These are phyloP conservation scores for Jamesozyma lodderae DNA, from an alignment of 805 yeast genomes.

Conservation along the genomic window DNA sequence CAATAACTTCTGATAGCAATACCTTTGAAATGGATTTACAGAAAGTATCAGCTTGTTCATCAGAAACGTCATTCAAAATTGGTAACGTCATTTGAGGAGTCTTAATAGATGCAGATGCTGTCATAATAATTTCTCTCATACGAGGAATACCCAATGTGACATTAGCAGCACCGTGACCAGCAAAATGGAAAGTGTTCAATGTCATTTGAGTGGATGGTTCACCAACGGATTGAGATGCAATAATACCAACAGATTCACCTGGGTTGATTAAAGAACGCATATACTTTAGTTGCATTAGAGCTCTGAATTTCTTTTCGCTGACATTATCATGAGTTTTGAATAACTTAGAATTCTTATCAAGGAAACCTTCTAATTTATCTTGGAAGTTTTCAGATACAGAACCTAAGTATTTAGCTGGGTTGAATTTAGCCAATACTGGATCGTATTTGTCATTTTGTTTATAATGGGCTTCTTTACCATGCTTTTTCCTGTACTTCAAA, in stretches of 20 bases:
- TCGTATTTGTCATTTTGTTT: slow-evolving; percentile 61
- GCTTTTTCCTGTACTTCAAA: slow-evolving; percentile 61
- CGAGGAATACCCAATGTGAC: slow-evolving; percentile 99
- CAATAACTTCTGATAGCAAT: slow-evolving; percentile 79
- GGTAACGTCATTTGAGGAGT: slow-evolving; percentile 99
- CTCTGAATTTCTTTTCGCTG: slow-evolving; percentile 76
- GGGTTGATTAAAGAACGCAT: slow-evolving; percentile 93
- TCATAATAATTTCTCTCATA: slow-evolving; percentile 99
- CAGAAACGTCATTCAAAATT: slow-evolving; percentile 65
- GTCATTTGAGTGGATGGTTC: slow-evolving; percentile 99
- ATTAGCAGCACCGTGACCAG: slow-evolving; percentile 99
- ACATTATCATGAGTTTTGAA: slow-evolving; percentile 45
- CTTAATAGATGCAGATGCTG: slow-evolving; percentile 89
- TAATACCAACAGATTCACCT: slow-evolving; percentile 97
- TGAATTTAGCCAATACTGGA: slow-evolving; percentile 77
- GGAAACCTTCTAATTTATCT: slow-evolving; percentile 63
- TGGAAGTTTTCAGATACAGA: slow-evolving; percentile 88
- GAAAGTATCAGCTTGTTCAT: slow-evolving; percentile 84
- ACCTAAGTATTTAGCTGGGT: slow-evolving; percentile 86
- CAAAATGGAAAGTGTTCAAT: slow-evolving; percentile 91
- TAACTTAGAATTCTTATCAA: slow-evolving; percentile 44
- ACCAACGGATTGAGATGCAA: slow-evolving; percentile 97
- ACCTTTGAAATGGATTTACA: slow-evolving; percentile 84
- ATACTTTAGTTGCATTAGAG: slow-evolving; percentile 95
- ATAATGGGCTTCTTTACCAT: slow-evolving; percentile 52